Percentiles rank a stretch among this genome's conserved stretches.
Conservation (phyloP, 768 basidiomycete genomes). For the Collybia sp. region DNA sequence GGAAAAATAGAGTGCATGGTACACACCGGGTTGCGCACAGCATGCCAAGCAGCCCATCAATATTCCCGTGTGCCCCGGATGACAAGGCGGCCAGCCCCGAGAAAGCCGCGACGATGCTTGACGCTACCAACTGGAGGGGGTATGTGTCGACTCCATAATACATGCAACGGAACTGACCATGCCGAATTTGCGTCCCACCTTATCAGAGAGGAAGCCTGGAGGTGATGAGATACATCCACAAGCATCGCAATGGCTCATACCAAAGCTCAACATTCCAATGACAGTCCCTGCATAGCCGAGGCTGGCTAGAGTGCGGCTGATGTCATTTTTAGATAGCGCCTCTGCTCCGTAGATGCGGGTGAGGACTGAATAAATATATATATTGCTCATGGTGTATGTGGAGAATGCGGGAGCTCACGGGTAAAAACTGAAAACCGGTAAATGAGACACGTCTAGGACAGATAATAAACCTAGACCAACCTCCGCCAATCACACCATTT, state of each 20-base stretch:
- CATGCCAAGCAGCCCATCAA: slow-evolving; percentile 72
- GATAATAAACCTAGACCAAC: slow-evolving; percentile 26
- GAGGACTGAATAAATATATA: slow-evolving; percentile 43
- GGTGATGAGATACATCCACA: background rate
- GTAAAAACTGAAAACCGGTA: slow-evolving; percentile 52
- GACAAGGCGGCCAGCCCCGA: slow-evolving; percentile 81
- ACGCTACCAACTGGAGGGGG: slow-evolving; percentile 60
- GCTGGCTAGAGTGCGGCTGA: slow-evolving; percentile 59
- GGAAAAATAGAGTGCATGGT: too few relatives aligned
- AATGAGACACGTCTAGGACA: background rate
- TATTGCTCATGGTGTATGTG: background rate
- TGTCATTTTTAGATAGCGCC: slow-evolving; percentile 45
- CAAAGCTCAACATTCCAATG: slow-evolving; percentile 78
- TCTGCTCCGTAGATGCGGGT: slow-evolving; percentile 61
- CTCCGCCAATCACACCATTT: slow-evolving; percentile 71
- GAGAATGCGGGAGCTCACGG: slow-evolving; percentile 29
- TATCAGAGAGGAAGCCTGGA: slow-evolving; percentile 69
- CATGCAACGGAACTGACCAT: slow-evolving; percentile 48
- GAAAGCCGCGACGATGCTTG: slow-evolving; percentile 79
- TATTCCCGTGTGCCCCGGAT: slow-evolving; percentile 64
- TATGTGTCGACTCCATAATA: background rate
- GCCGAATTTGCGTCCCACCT: slow-evolving; percentile 80
- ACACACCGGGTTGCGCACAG: slow-evolving; percentile 67
- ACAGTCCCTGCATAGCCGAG: slow-evolving; percentile 80
- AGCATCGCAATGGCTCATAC: slow-evolving; percentile 18